Evolutionary conservation across 2,329 filamentous ascomycete species (phyloP).

Genomic region (Mycocentrospora acerina): DNA sequence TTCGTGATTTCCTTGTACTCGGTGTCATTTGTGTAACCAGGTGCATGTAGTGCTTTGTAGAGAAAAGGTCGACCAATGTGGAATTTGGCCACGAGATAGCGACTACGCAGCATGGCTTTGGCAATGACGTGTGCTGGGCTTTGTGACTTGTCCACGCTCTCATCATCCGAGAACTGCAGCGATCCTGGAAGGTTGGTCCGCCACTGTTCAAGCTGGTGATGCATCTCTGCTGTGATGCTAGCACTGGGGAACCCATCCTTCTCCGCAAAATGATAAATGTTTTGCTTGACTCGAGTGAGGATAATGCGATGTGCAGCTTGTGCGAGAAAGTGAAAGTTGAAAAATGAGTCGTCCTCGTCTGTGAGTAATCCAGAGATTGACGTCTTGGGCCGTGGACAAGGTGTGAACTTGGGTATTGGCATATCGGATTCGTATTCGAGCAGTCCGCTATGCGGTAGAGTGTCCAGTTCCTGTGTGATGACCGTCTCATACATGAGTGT

Average conservation of each 20-base stretch:
- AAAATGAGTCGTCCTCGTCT: conserved; percentile 55
- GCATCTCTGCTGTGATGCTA: conserved; percentile 53
- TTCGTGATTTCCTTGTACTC: conserved; percentile 35
- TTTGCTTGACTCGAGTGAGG: conserved; percentile 55
- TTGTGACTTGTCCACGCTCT: conserved; percentile 28
- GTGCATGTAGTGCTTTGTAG: conserved; percentile 41
- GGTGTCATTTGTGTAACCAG: conserved; percentile 27
- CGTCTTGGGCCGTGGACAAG: conserved; percentile 43
- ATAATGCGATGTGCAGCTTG: conserved; percentile 60
- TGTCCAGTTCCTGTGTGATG: conserved; percentile 54
- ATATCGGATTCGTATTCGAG: conserved; percentile 55
- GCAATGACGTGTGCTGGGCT: conserved; percentile 42
- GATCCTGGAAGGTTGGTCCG: conserved; percentile 52
- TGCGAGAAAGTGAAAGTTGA: conserved; percentile 60
- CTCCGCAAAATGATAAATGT: conserved; percentile 51
- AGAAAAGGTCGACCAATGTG: conserved; percentile 42
- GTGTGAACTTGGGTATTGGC: conserved; percentile 56
- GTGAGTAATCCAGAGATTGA: conserved; percentile 37
- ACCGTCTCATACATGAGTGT: conserved; percentile 59
- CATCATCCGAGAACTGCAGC: conserved; percentile 49
- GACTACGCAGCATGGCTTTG: conserved; percentile 42
- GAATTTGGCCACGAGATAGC: conserved; percentile 42
- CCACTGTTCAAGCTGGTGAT: conserved; percentile 59
- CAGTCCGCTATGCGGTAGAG: conserved; percentile 54
- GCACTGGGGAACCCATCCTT: conserved; percentile 47